Conservation (phyloP, 139 green algal species). For the Ettlia oleoabundans region DNA sequence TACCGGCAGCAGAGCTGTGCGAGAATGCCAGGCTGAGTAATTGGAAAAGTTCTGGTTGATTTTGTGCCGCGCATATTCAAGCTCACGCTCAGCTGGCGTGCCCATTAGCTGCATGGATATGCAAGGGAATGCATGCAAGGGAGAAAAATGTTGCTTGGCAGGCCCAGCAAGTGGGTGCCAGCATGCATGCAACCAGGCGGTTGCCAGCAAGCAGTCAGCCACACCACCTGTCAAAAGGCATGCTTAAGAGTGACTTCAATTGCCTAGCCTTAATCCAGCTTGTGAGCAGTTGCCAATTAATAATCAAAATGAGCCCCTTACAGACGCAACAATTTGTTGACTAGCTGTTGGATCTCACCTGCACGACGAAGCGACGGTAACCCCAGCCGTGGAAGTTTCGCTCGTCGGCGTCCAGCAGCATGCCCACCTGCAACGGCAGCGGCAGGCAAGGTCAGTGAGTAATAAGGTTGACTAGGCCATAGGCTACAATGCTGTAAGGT, state of each 20-base stretch:
- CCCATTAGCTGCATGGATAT: slow-evolving; percentile 48
- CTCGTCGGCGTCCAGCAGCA: slow-evolving; percentile 81
- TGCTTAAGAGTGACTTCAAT: no score
- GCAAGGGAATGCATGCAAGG: not conserved
- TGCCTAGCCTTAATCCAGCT: no score
- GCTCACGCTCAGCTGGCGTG: slow-evolving; percentile 56
- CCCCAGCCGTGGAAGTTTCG: slow-evolving; percentile 97
- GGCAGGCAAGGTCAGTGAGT: not conserved
- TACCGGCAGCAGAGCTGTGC: slow-evolving; percentile 76
- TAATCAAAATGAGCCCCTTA: no score
- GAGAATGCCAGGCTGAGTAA: slow-evolving; percentile 97
- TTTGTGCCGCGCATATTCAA: slow-evolving; percentile 74
- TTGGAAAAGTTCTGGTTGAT: slow-evolving; percentile 98
- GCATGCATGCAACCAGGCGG: not conserved
- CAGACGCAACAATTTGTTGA: no score
- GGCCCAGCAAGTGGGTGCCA: not conserved
- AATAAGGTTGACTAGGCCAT: not conserved
- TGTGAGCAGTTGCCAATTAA: no score
- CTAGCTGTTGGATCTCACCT: no score
- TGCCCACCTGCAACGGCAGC: not conserved
- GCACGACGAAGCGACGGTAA: slow-evolving; percentile 83
- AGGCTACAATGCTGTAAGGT: no score
- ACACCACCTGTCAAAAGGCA: no score
- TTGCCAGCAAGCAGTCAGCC: not conserved
- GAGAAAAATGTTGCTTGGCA: not conserved